A percentile compares a stretch with the other conserved stretches of the same genome.
Evolutionary conservation across 2,329 filamentous ascomycete genomes (phyloP).

Genomic region (Neonectria neomacrospora): DNA sequence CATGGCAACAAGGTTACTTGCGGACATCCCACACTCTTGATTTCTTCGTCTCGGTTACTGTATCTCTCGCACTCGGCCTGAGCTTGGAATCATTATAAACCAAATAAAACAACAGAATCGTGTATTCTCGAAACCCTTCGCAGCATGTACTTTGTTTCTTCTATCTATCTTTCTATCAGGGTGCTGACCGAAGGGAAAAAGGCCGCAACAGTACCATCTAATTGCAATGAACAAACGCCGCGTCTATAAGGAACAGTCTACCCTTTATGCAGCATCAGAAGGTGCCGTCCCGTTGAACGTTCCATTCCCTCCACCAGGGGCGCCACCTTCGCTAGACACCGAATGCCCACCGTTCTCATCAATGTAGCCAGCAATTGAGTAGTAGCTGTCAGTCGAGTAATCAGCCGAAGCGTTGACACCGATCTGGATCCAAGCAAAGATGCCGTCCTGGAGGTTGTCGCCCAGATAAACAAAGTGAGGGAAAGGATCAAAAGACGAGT

Average conservation of each 20-base stretch:
- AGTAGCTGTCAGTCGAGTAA: slow-evolving; percentile 21
- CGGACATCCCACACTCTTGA: not conserved
- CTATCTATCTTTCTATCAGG: too few species aligned
- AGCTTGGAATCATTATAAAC: not conserved
- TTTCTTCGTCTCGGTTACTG: not conserved
- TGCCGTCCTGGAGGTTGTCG: slow-evolving; percentile 60
- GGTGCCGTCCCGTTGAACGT: not conserved
- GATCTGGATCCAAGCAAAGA: slow-evolving; percentile 65
- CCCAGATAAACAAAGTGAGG: slow-evolving; percentile 68
- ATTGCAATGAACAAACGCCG: too few species aligned
- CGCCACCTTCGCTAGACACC: not conserved
- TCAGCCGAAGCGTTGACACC: slow-evolving; percentile 55
- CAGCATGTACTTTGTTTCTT: too few species aligned
- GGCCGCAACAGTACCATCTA: too few species aligned
- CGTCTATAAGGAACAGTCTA: not conserved
- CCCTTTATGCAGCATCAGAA: not conserved
- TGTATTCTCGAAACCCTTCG: not conserved
- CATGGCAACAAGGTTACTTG: not conserved
- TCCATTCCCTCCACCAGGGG: not conserved
- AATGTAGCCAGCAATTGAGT: slow-evolving; percentile 24
- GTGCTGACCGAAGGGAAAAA: too few species aligned
- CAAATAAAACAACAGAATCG: not conserved
- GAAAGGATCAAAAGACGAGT: slow-evolving; percentile 65
- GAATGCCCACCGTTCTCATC: slow-evolving; percentile 19
- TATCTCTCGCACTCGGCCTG: not conserved